Evolutionary conservation across 108 stramenopile genomes (phyloP).

Genomic region (Epipyxis sp.): DNA sequence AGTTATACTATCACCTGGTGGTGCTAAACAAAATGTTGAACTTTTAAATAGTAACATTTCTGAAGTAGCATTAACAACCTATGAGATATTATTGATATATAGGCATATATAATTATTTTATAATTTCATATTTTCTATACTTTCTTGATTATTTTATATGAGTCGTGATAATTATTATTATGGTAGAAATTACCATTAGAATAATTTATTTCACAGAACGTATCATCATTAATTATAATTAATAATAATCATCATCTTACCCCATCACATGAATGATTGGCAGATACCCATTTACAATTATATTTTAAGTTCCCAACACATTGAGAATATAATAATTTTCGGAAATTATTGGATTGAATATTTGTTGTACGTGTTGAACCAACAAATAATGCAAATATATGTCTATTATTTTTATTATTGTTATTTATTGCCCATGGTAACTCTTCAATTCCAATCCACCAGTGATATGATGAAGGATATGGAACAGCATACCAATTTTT

Average conservation of each 20-base stretch:
- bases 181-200: too few species aligned
- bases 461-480: constrained; percentile 25
- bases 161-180: too few species aligned
- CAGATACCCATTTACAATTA: neutral
- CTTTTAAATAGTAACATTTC: neutral
- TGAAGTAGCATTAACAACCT: neutral
- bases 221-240: too few species aligned
- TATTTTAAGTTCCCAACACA: neutral
- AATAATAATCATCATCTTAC: too few species aligned
- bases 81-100: too few species aligned
- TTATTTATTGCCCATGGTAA: constrained; percentile 15
- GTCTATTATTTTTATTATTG: neutral
- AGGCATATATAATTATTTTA: too few species aligned
- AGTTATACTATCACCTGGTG: constrained; percentile 22
- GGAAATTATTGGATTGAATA: neutral
- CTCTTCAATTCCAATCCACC: constrained; percentile 13
- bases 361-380: neutral
- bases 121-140: too few species aligned
- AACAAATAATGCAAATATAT: constrained; percentile 8
- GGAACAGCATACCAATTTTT: constrained; percentile 23
- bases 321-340: neutral
- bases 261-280: neutral
- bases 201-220: too few species aligned
- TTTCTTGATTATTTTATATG: too few species aligned
- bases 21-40: constrained; percentile 8